Evolutionary conservation across 225 moss, liverwort and hornwort genomes (phyloP).

Genomic region (Sphagnum contortum): DNA sequence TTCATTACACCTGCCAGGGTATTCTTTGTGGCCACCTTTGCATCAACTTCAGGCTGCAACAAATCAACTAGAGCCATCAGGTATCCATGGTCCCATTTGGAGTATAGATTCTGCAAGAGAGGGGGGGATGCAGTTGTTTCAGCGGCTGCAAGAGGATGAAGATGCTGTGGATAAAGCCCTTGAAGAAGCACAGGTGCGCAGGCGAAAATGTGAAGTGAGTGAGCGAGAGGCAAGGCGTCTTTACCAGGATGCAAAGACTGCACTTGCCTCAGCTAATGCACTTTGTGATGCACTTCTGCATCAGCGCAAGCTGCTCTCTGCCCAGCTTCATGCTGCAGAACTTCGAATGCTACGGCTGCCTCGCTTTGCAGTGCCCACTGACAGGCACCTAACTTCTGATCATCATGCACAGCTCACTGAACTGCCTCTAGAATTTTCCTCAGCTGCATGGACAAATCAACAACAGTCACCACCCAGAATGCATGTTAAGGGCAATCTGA

Average conservation of each 20-base stretch:
- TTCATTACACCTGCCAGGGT: conserved; percentile 3
- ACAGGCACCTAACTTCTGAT: conserved; percentile 16
- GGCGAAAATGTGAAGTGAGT: conserved; percentile 52
- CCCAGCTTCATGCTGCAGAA: conserved; percentile 50
- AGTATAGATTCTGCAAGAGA: conserved; percentile 11
- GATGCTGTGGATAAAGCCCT: conserved; percentile 59
- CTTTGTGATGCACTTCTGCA: conserved; percentile 47
- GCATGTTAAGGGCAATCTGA: neutral
- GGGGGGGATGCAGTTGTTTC: conserved; percentile 11
- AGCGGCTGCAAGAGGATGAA: conserved; percentile 61
- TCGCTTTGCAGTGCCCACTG: conserved; percentile 15
- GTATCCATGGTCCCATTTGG: conserved; percentile 11
- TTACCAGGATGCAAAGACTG: conserved; percentile 55
- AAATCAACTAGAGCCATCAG: conserved; percentile 14
- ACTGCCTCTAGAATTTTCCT: conserved; percentile 9
- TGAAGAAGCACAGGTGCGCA: conserved; percentile 48
- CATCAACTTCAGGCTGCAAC: conserved; percentile 11
- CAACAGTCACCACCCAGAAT: conserved; percentile 2
- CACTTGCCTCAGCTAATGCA: conserved; percentile 41
- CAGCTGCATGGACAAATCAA: conserved; percentile 3
- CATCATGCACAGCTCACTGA: conserved; percentile 16
- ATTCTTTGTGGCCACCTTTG: conserved; percentile 12
- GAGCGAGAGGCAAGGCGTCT: conserved; percentile 53
- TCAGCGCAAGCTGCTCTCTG: conserved; percentile 36
- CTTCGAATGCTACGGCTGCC: conserved; percentile 16